Evolutionary conservation across 441 rosid genomes (phyloP), one percentile per base, ranked within the genome.

Genomic region (Sinapis alba): DNA sequence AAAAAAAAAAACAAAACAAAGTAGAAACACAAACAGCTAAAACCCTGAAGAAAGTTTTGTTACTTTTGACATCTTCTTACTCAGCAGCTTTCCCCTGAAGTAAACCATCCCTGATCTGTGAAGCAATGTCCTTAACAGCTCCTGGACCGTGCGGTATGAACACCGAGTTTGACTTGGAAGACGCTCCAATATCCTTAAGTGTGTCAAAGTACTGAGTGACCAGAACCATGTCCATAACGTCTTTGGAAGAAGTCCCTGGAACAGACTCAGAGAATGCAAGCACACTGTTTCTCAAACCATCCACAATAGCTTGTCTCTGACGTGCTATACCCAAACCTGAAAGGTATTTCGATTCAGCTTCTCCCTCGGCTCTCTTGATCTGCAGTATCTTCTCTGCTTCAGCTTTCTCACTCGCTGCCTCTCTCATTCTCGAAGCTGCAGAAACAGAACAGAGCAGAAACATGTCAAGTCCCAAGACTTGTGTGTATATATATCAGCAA

Each of bases 241-340:
- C 86, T 79, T 83, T 88, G 0, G 90, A 86, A 15, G 86, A 76
- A 1, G 90, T 84, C 50, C 90, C 90, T 1, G 89, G 90, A 13
- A 88, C 90, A 70, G 84, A 80, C 65, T 77, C 85, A 0, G 90
- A 86, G 72, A 88, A 87, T 23, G 84, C 87, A 6, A 88, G 83
- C 43, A 85, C 92, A 1, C 90, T 85, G 47, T 83, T 87, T n/a
- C 92, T 81, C 6, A 83, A 74, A 30, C 92, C 89, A n/a, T 85
- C 89, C 2, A 88, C 90, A 20, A 88, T 88, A 1, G 90, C 92
- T 75, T 86, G 89, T 61, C 89, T 83, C 78, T 86, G 90, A 36
- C 89, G 73, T 3, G 89, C 92, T 11, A 83, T 86, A 24, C 87
- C 88, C 8, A 84, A 7, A 16, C 90, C 92, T 0, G 89, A 68